Base-by-base conservation (phyloP, 441 rosid species). In the Adansonia rubrostipa region DNA sequence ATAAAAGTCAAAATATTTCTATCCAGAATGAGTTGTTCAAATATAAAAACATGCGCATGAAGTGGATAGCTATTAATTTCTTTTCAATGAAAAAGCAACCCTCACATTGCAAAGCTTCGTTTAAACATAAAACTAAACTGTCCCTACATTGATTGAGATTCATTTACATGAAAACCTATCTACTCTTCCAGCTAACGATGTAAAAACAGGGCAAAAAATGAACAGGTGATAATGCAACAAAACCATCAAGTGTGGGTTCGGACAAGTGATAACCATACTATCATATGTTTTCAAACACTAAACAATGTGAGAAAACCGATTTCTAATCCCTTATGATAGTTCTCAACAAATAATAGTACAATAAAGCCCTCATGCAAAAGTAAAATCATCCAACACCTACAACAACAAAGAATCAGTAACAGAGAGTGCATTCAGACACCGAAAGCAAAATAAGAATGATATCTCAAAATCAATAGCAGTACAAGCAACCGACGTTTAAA, bases 331-430 rank as follows among this genome's bases (percentile, higher is more conserved):
- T 9, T 71, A 8, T n/a, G 4, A 14, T 72, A 65, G 22, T 72
- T 10, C 48, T 56, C 50, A 72, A 72, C 62, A 72, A 71, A 28
- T 71, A 36, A 56, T n/a, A 36, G 6, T 17, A 56, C 51, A 40
- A 54, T 40, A 72, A 54, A 54, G 50, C 28, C 44, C 36, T 36
- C 10, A 54, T 36, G 64, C 22, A 17, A 19, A 72, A 54, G 42
- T 36, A 17, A 17, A 6, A 9, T 72, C 75, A 54, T 5, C 8
- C 33, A 56, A 57, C 56, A 36, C 65, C 36, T 36, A 56, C 33
- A 72, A 70, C 60, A 22, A 20, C 11, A 1, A 68, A 68, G n/a
- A 11, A 47, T 11, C 5, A 74, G 2, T 22, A 48, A 17, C 50
- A 4, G 11, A 9, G 7, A 10, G 58, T n/a, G 13, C 11, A 73